Evolutionary conservation across 768 basidiomycete species (phyloP).

Genomic region (Collybiopsis luxurians): DNA sequence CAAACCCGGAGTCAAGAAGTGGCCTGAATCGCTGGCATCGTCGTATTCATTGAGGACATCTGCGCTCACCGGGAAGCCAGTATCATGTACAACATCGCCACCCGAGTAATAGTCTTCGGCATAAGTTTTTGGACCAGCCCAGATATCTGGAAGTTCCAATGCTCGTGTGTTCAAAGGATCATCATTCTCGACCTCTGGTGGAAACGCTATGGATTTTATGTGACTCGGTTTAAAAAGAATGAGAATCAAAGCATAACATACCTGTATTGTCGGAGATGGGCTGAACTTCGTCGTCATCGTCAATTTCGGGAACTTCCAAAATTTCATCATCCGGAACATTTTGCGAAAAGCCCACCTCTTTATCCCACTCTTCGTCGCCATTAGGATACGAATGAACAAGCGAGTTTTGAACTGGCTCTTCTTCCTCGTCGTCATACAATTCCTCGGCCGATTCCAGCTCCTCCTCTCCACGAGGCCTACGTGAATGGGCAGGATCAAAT

Average conservation of each 20-base stretch:
- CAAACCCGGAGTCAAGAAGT: slow-evolving; percentile 25
- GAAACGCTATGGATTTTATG: slow-evolving; percentile 11
- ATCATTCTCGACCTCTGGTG: slow-evolving; percentile 4
- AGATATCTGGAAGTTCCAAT: slow-evolving; percentile 35
- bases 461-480: too few relatives aligned
- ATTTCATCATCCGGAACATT: neutral
- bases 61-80: slow-evolving; percentile 13
- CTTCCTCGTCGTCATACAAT: neutral
- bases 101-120: slow-evolving; percentile 45
- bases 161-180: slow-evolving; percentile 3
- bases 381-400: neutral
- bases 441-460: too few relatives aligned
- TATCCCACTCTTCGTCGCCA: neutral
- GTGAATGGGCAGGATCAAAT: too few relatives aligned
- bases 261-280: slow-evolving; percentile 8
- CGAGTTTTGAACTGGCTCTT: neutral
- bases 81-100: slow-evolving; percentile 29
- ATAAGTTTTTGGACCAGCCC: slow-evolving; percentile 35
- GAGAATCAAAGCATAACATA: neutral
- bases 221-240: slow-evolving; percentile 1
- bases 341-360: neutral
- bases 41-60: slow-evolving; percentile 26
- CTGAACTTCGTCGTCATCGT: slow-evolving; percentile 8
- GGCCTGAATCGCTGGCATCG: slow-evolving; percentile 19
- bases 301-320: neutral